Evolutionary conservation across 1,284 basidiomycete species (phyloP).

Genomic region (Malassezia sympodialis): DNA sequence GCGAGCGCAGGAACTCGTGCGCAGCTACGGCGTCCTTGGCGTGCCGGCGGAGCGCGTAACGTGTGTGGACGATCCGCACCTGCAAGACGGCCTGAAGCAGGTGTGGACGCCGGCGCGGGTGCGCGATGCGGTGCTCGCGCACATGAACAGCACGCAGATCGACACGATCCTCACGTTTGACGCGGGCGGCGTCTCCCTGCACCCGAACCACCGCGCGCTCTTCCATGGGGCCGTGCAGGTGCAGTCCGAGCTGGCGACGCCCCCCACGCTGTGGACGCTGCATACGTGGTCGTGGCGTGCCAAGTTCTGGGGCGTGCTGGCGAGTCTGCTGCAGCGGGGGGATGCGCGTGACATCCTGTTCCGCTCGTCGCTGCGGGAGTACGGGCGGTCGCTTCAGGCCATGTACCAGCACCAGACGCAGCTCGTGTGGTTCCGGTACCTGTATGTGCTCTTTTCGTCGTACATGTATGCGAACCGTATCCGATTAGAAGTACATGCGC

Average conservation of each 20-base stretch:
- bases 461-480: conserved; percentile 31
- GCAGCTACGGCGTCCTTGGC: conserved; percentile 55
- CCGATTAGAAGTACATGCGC: not conserved
- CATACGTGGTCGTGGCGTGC: not conserved
- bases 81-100: conserved; percentile 67
- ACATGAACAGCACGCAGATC: not conserved
- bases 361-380: conserved; percentile 15
- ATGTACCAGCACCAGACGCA: conserved; percentile 39
- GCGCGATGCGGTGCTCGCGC: conserved; percentile 50
- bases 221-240: conserved; percentile 49
- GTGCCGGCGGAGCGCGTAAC: conserved; percentile 56
- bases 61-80: conserved; percentile 60
- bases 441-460: conserved; percentile 33
- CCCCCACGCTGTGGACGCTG: not conserved
- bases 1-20: conserved; percentile 59
- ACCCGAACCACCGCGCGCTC: conserved; percentile 79
- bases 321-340: not conserved
- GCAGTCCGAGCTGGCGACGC: not conserved
- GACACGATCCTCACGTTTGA: conserved; percentile 78
- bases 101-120: conserved; percentile 62
- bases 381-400: conserved; percentile 22
- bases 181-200: conserved; percentile 64
- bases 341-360: not conserved
- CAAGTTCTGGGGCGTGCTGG: conserved; percentile 11
- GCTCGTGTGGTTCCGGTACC: conserved; percentile 43